These are phyloP conservation scores for Sporisorium sorghi DNA, from an alignment of 1,284 basidiomycete species.

Conservation along the genomic window DNA sequence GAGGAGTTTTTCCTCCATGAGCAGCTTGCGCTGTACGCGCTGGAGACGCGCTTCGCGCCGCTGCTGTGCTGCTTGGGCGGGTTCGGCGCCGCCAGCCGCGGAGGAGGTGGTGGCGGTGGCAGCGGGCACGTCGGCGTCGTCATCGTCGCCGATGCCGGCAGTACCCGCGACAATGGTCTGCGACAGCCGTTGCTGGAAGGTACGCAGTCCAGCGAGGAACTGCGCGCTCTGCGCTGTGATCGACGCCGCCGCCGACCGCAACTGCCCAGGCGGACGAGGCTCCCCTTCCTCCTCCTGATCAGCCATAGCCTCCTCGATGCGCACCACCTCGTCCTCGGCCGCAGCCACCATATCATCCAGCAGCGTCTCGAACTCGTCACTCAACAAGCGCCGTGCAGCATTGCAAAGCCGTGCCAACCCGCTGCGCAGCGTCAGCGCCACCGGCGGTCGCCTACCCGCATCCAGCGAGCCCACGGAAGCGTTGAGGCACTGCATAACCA, in stretches of 20 bases:
- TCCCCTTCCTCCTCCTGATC: conserved; percentile 15
- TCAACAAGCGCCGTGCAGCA: conserved; percentile 36
- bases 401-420: conserved; percentile 38
- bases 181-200: conserved; percentile 42
- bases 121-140: conserved; percentile 20
- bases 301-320: conserved; percentile 20
- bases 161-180: conserved; percentile 37
- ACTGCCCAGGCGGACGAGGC: neutral
- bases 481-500: conserved; percentile 47
- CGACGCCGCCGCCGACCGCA: conserved; percentile 14
- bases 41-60: conserved; percentile 35
- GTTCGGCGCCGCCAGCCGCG: conserved; percentile 1
- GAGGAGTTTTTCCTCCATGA: conserved; percentile 50
- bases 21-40: conserved; percentile 39
- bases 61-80: conserved; percentile 16
- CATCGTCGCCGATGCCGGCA: conserved; percentile 24
- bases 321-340: conserved; percentile 33
- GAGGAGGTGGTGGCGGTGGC: neutral
- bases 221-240: conserved; percentile 29
- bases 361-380: conserved; percentile 43
- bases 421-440: conserved; percentile 26
- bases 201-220: conserved; percentile 37
- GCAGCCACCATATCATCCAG: conserved; percentile 47
- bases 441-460: conserved; percentile 10
- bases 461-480: conserved; percentile 32